A percentile compares a stretch with the other conserved stretches of the same genome.
These are phyloP conservation scores for Arabidopsis lyrata DNA, from an alignment of 441 rosid species.

Conservation along the genomic window DNA sequence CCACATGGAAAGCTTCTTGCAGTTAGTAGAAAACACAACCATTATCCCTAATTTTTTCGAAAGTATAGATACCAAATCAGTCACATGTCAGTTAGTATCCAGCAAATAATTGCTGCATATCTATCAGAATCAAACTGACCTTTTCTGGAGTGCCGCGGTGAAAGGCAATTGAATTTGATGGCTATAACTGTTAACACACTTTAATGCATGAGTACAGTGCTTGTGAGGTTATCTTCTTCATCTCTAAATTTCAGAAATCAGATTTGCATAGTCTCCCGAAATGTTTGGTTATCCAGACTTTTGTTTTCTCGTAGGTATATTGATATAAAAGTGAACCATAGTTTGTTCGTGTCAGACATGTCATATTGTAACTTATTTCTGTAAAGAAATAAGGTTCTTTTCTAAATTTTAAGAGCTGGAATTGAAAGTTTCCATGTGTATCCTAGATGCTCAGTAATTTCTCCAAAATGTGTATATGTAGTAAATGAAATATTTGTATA, in stretches of 20 bases:
- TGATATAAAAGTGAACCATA: not conserved
- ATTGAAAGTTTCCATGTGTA: slow-evolving; percentile 7
- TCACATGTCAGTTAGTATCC: not conserved
- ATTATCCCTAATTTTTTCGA: not conserved
- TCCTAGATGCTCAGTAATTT: slow-evolving; percentile 10
- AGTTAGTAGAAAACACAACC: not conserved
- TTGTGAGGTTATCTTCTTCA: not conserved
- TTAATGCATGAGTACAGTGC: slow-evolving; percentile 7
- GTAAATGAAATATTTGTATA: not conserved
- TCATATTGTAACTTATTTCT: not conserved
- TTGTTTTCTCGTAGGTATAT: not conserved
- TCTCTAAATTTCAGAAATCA: not conserved
- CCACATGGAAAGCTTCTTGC: not conserved
- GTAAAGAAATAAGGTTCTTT: not conserved
- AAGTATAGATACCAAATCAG: not conserved
- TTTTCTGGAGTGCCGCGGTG: not conserved
- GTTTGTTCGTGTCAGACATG: not conserved
- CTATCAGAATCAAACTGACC: slow-evolving; percentile 3
- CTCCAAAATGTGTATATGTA: not conserved
- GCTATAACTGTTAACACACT: not conserved
- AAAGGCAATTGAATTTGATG: not conserved
- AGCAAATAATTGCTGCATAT: not conserved
- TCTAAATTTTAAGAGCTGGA: not conserved
- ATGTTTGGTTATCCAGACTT: not conserved
- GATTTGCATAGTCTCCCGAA: not conserved